Evolutionary conservation across 75 land plant genomes (phyloP), one percentile per base, ranked within the genome.

Genomic region (Cryptomeria japonica): DNA sequence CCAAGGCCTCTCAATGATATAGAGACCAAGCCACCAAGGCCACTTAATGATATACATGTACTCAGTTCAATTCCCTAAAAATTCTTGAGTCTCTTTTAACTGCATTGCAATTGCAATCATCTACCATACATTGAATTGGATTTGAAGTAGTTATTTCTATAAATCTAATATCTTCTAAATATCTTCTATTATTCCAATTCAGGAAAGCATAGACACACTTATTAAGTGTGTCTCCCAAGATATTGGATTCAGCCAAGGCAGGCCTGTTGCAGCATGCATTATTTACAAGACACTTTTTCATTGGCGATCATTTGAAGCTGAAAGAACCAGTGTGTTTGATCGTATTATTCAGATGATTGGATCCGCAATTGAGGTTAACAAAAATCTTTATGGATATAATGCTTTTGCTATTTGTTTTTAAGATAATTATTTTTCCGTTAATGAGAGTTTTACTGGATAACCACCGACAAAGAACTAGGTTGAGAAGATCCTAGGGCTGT

Each of bases 251-350:
- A 97, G 95, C 89, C 87, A 96, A 73, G 96, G 94, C 31, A 91
- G 96, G 88, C 99, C 99, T 76, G 92, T 97, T 89, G 99, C 99
- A 78, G 99, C 99, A 46, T 93, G 94, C 86, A 96, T 95, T 39
- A 95, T 98, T 31, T 98, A 97, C 88, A 98, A 96, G 90, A 96
- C 96, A 61, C 94, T 98, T 79, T 92, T 97, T 47, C 94, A 98
- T 34, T 98, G 99, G 99, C 96, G 96, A 44, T 97, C 99, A 11
- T 98, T 98, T 97, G 99, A 98, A 90, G 97, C 99, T 80, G 99
- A 98, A 76, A 96, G 90, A 86, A 98, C 99, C 3, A 96, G 94
- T 91, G 96, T 98, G 32, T 98, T 98, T 93, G 99, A 98, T 86
- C 96, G 97, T 86, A 96, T 98, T 25, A 97, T 98, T 89, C 97